phyloP scores from a whole-genome alignment of 73 alveolate genomes.

The Paramecium tetraurelia region DNA sequence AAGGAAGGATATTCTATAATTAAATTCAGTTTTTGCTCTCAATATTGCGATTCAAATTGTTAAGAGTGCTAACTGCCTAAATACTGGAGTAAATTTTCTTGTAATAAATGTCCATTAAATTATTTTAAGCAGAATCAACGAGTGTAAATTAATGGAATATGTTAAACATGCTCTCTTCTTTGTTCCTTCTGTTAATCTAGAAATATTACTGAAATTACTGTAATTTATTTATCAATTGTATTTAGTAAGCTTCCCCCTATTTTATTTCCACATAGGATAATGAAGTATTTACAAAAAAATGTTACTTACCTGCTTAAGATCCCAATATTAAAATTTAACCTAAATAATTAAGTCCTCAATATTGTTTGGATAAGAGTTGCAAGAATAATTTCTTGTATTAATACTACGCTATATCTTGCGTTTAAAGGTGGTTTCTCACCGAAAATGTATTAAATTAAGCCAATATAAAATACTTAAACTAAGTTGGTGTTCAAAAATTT shows the following conservation, averaged over 20 bases:
- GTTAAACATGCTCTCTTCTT: neutral
- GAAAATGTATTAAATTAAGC: neutral
- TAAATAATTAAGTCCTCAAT: neutral
- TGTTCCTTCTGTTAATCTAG: neutral
- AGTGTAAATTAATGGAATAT: neutral
- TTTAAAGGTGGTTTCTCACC: fast-evolving
- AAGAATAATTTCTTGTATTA: neutral
- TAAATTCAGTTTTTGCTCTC: neutral
- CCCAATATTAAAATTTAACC: neutral
- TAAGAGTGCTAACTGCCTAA: neutral
- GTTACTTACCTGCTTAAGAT: neutral
- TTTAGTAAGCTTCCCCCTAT: neutral
- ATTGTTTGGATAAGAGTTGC: neutral
- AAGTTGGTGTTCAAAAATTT: neutral
- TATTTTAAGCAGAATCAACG: neutral
- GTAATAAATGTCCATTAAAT: neutral
- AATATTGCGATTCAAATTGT: neutral
- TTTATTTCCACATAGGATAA: neutral
- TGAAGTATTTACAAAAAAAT: neutral
- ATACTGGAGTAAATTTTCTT: neutral
- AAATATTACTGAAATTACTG: neutral
- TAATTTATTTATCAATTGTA: neutral
- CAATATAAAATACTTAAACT: neutral
- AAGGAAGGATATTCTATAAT: neutral
- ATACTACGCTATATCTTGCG: neutral